These are phyloP conservation scores for Macrolepiota fuliginosa DNA, from an alignment of 768 basidiomycete species.

Conservation along the genomic window DNA sequence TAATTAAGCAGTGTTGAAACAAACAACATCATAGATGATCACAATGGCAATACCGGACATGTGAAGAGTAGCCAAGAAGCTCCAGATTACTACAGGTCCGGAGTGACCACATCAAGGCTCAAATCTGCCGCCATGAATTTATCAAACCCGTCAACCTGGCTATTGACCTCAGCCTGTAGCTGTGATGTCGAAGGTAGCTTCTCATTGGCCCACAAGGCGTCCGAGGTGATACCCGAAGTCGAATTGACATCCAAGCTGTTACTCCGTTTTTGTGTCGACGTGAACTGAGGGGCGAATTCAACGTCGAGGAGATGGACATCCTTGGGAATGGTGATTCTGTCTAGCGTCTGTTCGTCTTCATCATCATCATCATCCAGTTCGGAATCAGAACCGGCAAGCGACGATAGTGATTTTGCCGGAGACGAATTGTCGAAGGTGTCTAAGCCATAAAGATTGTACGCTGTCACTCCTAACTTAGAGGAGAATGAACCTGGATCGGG, in stretches of 20 bases:
- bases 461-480: neutral
- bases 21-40: neutral
- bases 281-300: conserved; percentile 26
- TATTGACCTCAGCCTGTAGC: conserved; percentile 51
- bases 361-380: conserved; percentile 18
- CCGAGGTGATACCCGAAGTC: neutral
- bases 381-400: conserved; percentile 27
- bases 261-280: conserved; percentile 26
- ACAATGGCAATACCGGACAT: neutral
- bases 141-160: conserved; percentile 46
- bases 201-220: neutral
- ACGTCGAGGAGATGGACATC: neutral
- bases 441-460: conserved; percentile 11
- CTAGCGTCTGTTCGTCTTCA: conserved; percentile 5
- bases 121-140: conserved; percentile 56
- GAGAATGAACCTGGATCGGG: neutral
- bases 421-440: conserved; percentile 19
- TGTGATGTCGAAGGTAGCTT: conserved; percentile 10
- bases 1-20: neutral
- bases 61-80: neutral
- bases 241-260: neutral
- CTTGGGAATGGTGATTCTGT: conserved; percentile 1
- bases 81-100: neutral
- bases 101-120: conserved; percentile 35
- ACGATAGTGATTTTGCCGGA: conserved; percentile 28